Percentiles rank a stretch among this genome's conserved stretches.
Evolutionary conservation across 345 rosid species (phyloP).

Genomic region (Lumnitzera littorea): DNA sequence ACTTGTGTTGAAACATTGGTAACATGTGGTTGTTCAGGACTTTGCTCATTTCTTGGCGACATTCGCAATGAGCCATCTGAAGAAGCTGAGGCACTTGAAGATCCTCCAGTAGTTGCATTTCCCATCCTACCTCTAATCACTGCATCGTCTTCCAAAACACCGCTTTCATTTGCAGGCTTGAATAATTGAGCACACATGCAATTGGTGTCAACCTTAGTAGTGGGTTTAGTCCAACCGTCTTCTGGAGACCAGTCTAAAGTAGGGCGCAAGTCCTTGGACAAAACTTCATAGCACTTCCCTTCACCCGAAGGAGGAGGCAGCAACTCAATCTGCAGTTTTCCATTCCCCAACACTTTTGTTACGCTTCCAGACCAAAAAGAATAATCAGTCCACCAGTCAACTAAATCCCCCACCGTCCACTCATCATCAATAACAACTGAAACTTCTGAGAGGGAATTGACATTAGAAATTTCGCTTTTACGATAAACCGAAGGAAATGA

Average conservation of each 20-base stretch:
- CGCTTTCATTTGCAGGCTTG: conserved; percentile 28
- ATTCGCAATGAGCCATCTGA: conserved; percentile 8
- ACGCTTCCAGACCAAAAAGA: conserved; percentile 60
- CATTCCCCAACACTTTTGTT: conserved; percentile 23
- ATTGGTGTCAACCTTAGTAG: not conserved
- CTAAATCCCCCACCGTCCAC: conserved; percentile 61
- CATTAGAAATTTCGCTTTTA: conserved; percentile 26
- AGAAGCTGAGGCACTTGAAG: conserved; percentile 5
- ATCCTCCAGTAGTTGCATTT: not conserved
- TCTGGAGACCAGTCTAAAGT: conserved; percentile 50
- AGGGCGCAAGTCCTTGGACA: conserved; percentile 43
- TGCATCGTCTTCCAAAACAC: conserved; percentile 4
- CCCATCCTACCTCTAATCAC: no score
- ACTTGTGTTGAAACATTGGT: not conserved
- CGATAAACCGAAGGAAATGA: conserved; percentile 35
- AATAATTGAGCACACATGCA: conserved; percentile 29
- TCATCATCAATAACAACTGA: conserved; percentile 31
- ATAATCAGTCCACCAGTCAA: conserved; percentile 55
- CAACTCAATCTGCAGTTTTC: conserved; percentile 40
- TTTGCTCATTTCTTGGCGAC: conserved; percentile 5
- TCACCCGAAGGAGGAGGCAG: conserved; percentile 50
- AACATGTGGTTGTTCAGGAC: conserved; percentile 1
- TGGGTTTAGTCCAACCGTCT: conserved; percentile 45
- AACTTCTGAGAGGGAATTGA: conserved; percentile 23
- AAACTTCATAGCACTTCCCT: conserved; percentile 38